These are phyloP conservation scores for Psilocybe sp. DNA, from an alignment of 768 basidiomycete species.

Conservation along the genomic window DNA sequence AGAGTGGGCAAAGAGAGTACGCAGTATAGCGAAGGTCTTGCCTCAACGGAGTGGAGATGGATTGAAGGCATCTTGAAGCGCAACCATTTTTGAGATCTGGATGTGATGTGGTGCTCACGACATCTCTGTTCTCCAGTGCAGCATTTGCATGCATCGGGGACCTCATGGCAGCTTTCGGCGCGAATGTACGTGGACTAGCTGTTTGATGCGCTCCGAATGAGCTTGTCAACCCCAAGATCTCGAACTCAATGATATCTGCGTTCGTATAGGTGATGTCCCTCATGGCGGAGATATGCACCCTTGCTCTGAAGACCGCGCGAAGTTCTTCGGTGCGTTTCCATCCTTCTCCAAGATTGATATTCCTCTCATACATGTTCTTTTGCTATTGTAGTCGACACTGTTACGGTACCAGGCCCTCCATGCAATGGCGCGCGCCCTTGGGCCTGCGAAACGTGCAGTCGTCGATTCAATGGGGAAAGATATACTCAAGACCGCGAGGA, in stretches of 20 bases:
- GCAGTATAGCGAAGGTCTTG: no score
- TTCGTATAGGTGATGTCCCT: constrained; percentile 85
- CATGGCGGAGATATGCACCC: constrained; percentile 76
- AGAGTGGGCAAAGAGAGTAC: no score
- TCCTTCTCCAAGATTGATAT: not conserved
- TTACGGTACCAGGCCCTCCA: constrained; percentile 79
- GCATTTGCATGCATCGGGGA: constrained; percentile 87
- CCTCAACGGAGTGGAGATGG: no score
- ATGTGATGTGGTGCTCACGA: not conserved
- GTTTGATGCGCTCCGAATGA: not conserved
- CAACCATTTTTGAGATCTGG: no score
- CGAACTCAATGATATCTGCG: not conserved
- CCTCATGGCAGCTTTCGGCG: constrained; percentile 80
- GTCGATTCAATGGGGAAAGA: constrained; percentile 79
- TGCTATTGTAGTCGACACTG: constrained; percentile 58
- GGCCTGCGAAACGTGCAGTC: constrained; percentile 78
- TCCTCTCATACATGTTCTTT: not conserved
- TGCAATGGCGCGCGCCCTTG: constrained; percentile 77
- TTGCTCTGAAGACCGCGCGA: constrained; percentile 65
- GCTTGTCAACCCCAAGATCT: no score
- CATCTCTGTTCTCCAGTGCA: constrained; percentile 45
- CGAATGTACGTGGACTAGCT: constrained; percentile 57
- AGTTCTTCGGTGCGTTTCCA: constrained; percentile 62
- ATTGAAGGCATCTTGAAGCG: no score
- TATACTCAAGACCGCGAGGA: constrained; percentile 78